A percentile compares a stretch with the other conserved stretches of the same genome.
Evolutionary conservation across 2,329 filamentous ascomycete species (phyloP).

Genomic region (Conoideocrella luteorostrata): DNA sequence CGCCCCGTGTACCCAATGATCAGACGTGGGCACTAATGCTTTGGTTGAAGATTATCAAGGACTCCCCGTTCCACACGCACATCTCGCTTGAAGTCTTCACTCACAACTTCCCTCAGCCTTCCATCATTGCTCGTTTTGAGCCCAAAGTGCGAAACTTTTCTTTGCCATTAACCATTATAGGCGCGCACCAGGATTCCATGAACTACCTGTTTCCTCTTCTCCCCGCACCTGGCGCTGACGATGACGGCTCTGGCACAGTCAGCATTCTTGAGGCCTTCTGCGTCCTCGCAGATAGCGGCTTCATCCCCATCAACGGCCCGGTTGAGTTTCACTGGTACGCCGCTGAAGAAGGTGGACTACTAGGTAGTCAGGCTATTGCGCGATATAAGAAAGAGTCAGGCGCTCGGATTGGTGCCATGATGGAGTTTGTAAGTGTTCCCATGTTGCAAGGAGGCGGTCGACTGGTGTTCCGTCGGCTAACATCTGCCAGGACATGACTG

Average conservation of each 20-base stretch:
- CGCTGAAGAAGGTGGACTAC: conserved; percentile 42
- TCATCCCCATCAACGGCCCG: conserved; percentile 44
- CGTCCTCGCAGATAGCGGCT: conserved; percentile 35
- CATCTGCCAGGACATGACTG: conserved; percentile 40
- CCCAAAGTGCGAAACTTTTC: conserved; percentile 29
- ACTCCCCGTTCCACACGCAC: conserved; percentile 28
- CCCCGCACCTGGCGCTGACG: conserved; percentile 41
- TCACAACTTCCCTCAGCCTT: conserved; percentile 38
- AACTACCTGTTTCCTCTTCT: conserved; percentile 34
- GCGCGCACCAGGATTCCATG: conserved; percentile 42
- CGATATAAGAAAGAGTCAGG: conserved; percentile 56
- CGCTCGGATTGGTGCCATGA: conserved; percentile 64
- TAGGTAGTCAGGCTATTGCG: conserved; percentile 62
- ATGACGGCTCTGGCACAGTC: conserved; percentile 43
- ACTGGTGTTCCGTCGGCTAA: neutral
- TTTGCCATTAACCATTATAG: conserved; percentile 35
- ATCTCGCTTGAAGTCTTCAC: conserved; percentile 35
- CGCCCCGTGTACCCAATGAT: neutral
- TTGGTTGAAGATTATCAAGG: conserved; percentile 21
- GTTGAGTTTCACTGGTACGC: conserved; percentile 48
- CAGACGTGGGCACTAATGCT: neutral
- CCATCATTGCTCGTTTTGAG: conserved; percentile 41
- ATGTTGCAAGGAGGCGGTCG: neutral
- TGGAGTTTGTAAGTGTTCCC: conserved; percentile 41
- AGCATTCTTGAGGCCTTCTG: conserved; percentile 41